Evolutionary conservation across 2,329 filamentous ascomycete species (phyloP).

Genomic region (Claviceps pazoutovae): DNA sequence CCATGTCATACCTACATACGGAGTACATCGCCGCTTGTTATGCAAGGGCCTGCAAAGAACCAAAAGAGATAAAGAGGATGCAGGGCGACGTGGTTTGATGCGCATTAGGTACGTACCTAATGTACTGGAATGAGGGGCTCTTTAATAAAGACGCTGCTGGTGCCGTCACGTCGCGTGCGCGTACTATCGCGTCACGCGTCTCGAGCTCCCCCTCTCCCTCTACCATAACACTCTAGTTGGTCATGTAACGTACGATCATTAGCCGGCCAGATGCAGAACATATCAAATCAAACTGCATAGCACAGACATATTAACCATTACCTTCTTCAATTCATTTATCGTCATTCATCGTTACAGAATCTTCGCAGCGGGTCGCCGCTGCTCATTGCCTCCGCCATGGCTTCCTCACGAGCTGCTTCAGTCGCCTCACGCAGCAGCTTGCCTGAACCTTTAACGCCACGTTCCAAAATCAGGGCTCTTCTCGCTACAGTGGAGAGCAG

Average conservation of each 20-base stretch:
- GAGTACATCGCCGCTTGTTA: background rate
- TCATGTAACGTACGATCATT: no score
- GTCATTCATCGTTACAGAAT: background rate
- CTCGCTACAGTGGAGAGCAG: conserved; percentile 35
- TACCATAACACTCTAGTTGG: no score
- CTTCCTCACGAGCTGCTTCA: conserved; percentile 33
- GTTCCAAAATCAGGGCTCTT: conserved; percentile 40
- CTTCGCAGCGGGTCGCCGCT: background rate
- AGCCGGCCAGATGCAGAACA: background rate
- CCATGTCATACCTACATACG: no score
- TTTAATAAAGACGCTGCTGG: background rate
- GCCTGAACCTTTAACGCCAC: conserved; percentile 34
- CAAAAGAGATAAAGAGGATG: no score
- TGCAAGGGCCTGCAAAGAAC: no score
- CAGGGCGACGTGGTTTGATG: no score
- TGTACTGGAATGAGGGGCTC: background rate
- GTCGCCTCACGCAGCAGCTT: conserved; percentile 27
- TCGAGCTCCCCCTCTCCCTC: conserved; percentile 13
- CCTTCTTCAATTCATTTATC: background rate
- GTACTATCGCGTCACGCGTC: conserved; percentile 17
- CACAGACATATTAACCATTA: background rate
- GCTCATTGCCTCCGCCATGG: conserved; percentile 23
- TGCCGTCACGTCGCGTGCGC: conserved; percentile 10
- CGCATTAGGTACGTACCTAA: no score
- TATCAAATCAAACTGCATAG: background rate